phyloP scores from a whole-genome alignment of 768 basidiomycete genomes.

The Phlegmacium glaucopus region DNA sequence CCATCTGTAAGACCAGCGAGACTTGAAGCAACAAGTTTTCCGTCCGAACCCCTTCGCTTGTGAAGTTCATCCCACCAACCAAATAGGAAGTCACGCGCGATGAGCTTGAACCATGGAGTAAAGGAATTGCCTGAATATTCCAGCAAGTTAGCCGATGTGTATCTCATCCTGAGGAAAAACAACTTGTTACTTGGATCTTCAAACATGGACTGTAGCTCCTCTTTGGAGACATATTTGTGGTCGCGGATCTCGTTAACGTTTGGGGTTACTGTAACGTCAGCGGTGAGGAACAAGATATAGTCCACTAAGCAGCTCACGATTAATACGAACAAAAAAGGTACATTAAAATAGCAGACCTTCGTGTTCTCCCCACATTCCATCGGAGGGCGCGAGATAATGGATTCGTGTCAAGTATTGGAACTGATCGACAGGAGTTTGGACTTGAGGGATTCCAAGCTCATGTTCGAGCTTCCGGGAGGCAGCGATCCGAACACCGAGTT shows the following conservation, averaged over 20 bases:
- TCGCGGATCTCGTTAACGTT: conserved; percentile 93
- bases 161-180: not conserved
- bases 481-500: conserved; percentile 85
- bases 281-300: conserved; percentile 94
- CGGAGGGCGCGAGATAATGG: conserved; percentile 93
- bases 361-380: conserved; percentile 96
- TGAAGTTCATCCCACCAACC: conserved; percentile 97
- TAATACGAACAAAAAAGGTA: not conserved
- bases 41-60: conserved; percentile 51
- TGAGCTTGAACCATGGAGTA: conserved; percentile 99
- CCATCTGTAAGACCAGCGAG: conserved; percentile 67
- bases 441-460: conserved; percentile 86
- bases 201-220: conserved; percentile 90
- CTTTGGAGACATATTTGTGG: conserved; percentile 86
- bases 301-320: conserved; percentile 61
- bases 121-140: conserved; percentile 70
- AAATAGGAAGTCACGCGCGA: conserved; percentile 94
- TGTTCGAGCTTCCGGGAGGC: conserved; percentile 95
- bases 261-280: conserved; percentile 76
- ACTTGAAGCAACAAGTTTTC: conserved; percentile 61
- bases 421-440: conserved; percentile 73
- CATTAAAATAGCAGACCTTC: conserved; percentile 59
- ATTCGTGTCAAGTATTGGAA: conserved; percentile 96
- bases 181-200: conserved; percentile 56
- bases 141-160: not conserved